Evolutionary conservation across 352 stramenopile genomes (phyloP).

Genomic region (Globisporangium middletonii): DNA sequence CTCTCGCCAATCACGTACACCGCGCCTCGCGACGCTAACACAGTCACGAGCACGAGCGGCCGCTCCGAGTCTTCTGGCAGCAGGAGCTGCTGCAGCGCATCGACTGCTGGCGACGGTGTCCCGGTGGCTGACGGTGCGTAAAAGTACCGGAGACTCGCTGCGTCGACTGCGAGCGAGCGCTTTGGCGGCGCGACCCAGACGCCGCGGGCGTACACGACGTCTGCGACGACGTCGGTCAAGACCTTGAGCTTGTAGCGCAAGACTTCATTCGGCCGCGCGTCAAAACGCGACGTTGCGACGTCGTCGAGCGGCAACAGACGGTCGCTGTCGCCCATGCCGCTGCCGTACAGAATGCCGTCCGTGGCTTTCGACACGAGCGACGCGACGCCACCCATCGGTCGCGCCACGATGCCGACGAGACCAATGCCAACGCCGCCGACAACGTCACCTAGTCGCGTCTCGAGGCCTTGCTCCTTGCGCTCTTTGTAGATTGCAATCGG

Average conservation of each 20-base stretch:
- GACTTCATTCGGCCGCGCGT: conserved; percentile 56
- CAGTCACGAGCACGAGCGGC: conserved; percentile 31
- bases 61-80: conserved; percentile 19
- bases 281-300: conserved; percentile 22
- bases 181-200: conserved; percentile 41
- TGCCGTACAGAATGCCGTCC: conserved; percentile 64
- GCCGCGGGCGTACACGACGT: conserved; percentile 59
- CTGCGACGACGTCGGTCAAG: conserved; percentile 37
- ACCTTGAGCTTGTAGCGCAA: conserved; percentile 79
- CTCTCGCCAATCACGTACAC: conserved; percentile 55
- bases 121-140: background rate
- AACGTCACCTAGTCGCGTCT: conserved; percentile 55
- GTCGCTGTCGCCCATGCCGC: conserved; percentile 36
- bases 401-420: conserved; percentile 69
- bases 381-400: conserved; percentile 70
- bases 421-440: conserved; percentile 72
- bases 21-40: conserved; percentile 35
- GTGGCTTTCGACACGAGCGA: conserved; percentile 73
- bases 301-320: conserved; percentile 25
- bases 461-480: conserved; percentile 49
- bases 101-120: conserved; percentile 5
- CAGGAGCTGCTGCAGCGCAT: conserved; percentile 27
- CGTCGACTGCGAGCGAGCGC: conserved; percentile 15
- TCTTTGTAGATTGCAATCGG: conserved; percentile 73
- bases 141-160: conserved; percentile 23